Evolutionary conservation across 768 basidiomycete species (phyloP).

Genomic region (Candolleomyces eurysporus): DNA sequence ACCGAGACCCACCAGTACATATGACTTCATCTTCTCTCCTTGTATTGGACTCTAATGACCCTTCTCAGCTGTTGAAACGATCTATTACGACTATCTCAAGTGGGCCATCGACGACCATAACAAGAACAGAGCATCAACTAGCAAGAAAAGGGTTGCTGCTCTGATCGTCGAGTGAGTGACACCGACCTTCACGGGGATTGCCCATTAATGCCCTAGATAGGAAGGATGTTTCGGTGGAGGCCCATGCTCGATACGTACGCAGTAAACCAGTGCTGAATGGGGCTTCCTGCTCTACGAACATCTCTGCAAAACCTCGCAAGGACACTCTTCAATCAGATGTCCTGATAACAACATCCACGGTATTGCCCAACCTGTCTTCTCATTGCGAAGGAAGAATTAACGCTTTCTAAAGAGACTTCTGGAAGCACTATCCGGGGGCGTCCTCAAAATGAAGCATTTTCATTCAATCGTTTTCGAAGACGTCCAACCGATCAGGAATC

Average conservation of each 20-base stretch:
- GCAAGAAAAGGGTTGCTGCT: neutral
- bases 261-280: neutral
- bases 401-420: conserved; percentile 1
- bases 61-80: neutral
- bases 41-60: neutral
- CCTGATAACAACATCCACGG: conserved; percentile 4
- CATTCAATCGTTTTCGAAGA: conserved; percentile 44
- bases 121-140: neutral
- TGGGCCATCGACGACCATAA: neutral
- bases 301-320: neutral
- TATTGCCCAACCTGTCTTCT: neutral
- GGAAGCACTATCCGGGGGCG: conserved; percentile 26
- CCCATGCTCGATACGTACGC: conserved; percentile 1
- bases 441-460: conserved; percentile 41
- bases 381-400: neutral
- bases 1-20: neutral
- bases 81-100: conserved; percentile 6
- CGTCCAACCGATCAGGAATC: conserved; percentile 34
- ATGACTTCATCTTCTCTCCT: neutral
- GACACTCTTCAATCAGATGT: neutral
- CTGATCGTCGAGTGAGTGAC: conserved; percentile 6
- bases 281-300: neutral
- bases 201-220: neutral
- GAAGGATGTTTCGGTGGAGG: conserved; percentile 1
- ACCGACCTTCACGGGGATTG: neutral